These are phyloP conservation scores for Blastobotrys apis DNA, from an alignment of 1,139 yeast genomes.

Conservation along the genomic window DNA sequence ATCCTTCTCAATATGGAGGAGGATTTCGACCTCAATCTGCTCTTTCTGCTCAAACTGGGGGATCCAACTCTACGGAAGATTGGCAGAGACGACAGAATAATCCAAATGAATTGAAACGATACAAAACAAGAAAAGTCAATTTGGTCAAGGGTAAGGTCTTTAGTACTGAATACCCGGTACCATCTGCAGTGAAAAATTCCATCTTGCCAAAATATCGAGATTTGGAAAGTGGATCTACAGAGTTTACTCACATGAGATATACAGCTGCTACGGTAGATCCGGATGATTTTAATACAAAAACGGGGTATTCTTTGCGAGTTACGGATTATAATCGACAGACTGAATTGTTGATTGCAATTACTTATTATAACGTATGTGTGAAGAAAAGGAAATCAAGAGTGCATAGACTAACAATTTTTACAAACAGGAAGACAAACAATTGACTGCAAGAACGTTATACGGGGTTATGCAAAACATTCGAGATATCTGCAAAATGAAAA, in stretches of 20 bases:
- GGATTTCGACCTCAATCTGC: slow-evolving; percentile 21
- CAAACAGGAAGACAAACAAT: slow-evolving; percentile 63
- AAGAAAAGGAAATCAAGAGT: not conserved
- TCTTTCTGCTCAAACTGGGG: slow-evolving; percentile 19
- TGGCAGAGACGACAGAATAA: slow-evolving; percentile 26
- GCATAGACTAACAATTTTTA: not conserved
- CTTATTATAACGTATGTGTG: slow-evolving; percentile 63
- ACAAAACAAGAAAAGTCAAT: slow-evolving; percentile 51
- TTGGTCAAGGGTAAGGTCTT: slow-evolving; percentile 69
- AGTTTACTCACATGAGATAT: slow-evolving; percentile 70
- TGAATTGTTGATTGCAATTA: slow-evolving; percentile 81
- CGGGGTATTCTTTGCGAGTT: slow-evolving; percentile 78
- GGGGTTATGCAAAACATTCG: slow-evolving; percentile 91
- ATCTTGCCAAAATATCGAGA: slow-evolving; percentile 49
- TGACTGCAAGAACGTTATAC: slow-evolving; percentile 86
- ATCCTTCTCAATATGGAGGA: slow-evolving; percentile 9
- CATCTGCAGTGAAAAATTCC: slow-evolving; percentile 58
- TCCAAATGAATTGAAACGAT: slow-evolving; percentile 23
- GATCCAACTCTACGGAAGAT: slow-evolving; percentile 21
- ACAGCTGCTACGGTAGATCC: slow-evolving; percentile 81
- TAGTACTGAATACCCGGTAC: slow-evolving; percentile 72
- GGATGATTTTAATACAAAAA: slow-evolving; percentile 58
- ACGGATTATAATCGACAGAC: slow-evolving; percentile 73
- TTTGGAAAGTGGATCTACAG: slow-evolving; percentile 63
- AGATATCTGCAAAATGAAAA: slow-evolving; percentile 68